A percentile compares a stretch with the other conserved stretches of the same genome.
phyloP scores from a whole-genome alignment of 495 filamentous ascomycete genomes.

The Bryoglossum gracile region DNA sequence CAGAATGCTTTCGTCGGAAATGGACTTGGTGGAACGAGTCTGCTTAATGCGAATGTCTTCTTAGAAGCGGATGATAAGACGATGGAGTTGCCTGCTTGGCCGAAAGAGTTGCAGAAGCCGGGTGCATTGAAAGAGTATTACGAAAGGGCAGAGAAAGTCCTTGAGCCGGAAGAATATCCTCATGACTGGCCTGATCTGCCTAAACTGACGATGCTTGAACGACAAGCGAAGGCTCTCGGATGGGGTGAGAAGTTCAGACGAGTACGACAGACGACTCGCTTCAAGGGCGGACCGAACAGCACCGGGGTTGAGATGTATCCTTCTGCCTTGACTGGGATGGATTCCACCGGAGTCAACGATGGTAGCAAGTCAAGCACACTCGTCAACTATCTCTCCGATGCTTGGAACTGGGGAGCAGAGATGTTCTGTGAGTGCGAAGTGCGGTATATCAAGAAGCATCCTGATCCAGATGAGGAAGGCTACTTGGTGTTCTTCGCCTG shows the following conservation, averaged over 20 bases:
- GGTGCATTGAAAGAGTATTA: conserved; percentile 47
- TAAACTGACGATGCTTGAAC: conserved; percentile 50
- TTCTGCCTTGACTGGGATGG: conserved; percentile 52
- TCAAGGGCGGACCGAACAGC: conserved; percentile 50
- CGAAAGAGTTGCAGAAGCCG: conserved; percentile 45
- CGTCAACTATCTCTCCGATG: conserved; percentile 62
- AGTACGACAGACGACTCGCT: conserved; percentile 55
- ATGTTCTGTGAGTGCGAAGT: conserved; percentile 69
- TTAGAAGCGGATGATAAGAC: conserved; percentile 50
- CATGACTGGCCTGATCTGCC: conserved; percentile 44
- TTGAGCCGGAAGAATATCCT: conserved; percentile 55
- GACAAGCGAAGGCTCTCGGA: conserved; percentile 46
- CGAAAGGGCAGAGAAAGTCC: conserved; percentile 43
- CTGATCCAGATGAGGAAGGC: conserved; percentile 35
- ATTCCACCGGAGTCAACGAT: conserved; percentile 58
- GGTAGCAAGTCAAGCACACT: conserved; percentile 58
- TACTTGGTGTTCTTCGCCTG: conserved; percentile 61
- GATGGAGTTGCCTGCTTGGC: conserved; percentile 50
- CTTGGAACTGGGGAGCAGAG: conserved; percentile 70
- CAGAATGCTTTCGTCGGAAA: conserved; percentile 61
- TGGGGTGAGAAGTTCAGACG: conserved; percentile 46
- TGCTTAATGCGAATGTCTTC: conserved; percentile 64
- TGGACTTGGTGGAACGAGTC: conserved; percentile 57
- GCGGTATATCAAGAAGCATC: conserved; percentile 51
- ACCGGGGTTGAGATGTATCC: conserved; percentile 55